Evolutionary conservation across 2,329 filamentous ascomycete genomes (phyloP), one percentile per base, ranked within the genome.

Genomic region (Akanthomyces dipterigenus): DNA sequence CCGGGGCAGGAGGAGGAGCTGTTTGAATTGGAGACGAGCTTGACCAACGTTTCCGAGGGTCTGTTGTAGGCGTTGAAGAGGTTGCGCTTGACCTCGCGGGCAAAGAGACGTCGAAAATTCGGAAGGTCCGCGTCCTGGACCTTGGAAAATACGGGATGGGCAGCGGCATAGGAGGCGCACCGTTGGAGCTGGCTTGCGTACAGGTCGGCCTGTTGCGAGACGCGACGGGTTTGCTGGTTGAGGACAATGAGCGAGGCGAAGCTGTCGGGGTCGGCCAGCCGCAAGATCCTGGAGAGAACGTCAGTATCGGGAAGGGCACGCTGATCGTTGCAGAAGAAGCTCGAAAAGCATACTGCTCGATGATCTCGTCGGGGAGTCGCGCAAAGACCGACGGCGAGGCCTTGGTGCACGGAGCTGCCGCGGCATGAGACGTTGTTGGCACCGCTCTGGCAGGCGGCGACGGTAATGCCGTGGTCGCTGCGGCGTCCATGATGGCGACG

Each of bases 1-100:
- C 89, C 88, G 1, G 91, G 91, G 64, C 88, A 88, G 24, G 91
- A 91, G 1, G 89, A 91, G 1, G 90, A 93, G 70, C 89, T 93
- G 66, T 90, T 90, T 6, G 89, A 92, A 55, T 88, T 91, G 42
- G 90, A 95, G 14, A 96, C 86, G 56, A 96, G 79, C 70, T 89
- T 93, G 68, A 96, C 83, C 49, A 90, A 78, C 6, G 88, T 93
- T 68, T 83, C 81, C 63, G 75, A 82, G 4, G 90, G 90, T 20
- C 88, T 83, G 56, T 91, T 72, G 70, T 90, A 93, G 40, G 87
- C 85, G 66, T 90, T 86, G 71, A 93, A 93, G 54, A 91, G 79
- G 74, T 90, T 91, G 62, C 89, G 83, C 73, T 91, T 90, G 65
- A 88, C 83, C 70, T 93, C 87, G 55, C 80, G 80, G 9, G 84